These are phyloP conservation scores for Stephanocyclus meneghinianus DNA, from an alignment of 352 stramenopile genomes.

Conservation along the genomic window DNA sequence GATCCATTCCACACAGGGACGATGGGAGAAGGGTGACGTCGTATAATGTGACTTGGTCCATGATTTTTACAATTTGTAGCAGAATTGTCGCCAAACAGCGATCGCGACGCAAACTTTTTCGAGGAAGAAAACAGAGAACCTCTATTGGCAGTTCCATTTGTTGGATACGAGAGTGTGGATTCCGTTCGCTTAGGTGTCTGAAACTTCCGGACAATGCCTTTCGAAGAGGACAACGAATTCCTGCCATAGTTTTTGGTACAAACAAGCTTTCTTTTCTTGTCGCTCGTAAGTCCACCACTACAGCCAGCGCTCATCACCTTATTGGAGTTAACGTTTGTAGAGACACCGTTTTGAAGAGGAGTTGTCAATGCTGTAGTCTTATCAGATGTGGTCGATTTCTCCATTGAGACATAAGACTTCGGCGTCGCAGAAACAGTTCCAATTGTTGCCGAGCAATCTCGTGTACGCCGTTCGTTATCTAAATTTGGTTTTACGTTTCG, in stretches of 20 bases:
- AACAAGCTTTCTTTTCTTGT: constrained; percentile 21
- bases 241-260: not conserved
- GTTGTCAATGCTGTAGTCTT: not conserved
- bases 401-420: not conserved
- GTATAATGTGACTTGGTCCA: constrained; percentile 40
- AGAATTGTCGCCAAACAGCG: not conserved
- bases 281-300: not conserved
- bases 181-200: constrained; percentile 13
- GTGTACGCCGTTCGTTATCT: not conserved
- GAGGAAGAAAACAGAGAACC: not conserved
- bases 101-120: not conserved
- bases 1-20: constrained; percentile 60
- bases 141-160: not conserved
- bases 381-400: constrained; percentile 5
- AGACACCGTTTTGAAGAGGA: not conserved
- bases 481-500: not conserved
- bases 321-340: not conserved
- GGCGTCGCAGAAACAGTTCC: not conserved
- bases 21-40: constrained; percentile 51
- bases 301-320: not conserved
- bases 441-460: not conserved
- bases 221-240: constrained; percentile 7
- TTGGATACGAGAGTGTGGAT: not conserved
- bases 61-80: constrained; percentile 8
- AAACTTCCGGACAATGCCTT: constrained; percentile 3